Conservation (phyloP, 2,329 filamentous ascomycete genomes). For the Trichoderma sp. region DNA sequence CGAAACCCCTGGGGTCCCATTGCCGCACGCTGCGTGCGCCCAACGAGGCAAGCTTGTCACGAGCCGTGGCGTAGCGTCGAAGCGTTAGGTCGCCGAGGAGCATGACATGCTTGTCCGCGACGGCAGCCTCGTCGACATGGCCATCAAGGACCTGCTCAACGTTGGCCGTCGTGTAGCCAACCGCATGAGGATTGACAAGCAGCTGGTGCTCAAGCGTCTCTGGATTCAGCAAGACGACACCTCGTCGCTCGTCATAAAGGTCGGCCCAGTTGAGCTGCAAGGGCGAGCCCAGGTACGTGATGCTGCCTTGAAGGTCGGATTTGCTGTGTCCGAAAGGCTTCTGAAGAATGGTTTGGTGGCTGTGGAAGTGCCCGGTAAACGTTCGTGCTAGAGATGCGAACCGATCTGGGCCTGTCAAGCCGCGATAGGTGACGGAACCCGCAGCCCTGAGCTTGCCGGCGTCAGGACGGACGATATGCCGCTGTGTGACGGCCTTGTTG, state of each 20-base stretch:
- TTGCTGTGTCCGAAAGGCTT: background rate
- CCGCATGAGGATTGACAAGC: conserved; percentile 31
- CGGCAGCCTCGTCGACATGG: background rate
- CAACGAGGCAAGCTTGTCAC: conserved; percentile 31
- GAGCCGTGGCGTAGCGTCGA: conserved; percentile 30
- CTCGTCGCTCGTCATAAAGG: conserved; percentile 32
- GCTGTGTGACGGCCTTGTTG: conserved; percentile 34
- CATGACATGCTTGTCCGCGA: conserved; percentile 32
- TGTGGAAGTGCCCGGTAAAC: conserved; percentile 34
- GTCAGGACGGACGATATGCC: conserved; percentile 11
- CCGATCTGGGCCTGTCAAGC: conserved; percentile 30
- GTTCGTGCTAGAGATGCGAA: conserved; percentile 33
- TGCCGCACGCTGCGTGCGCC: conserved; percentile 28
- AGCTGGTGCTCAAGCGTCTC: conserved; percentile 32
- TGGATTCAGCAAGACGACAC: conserved; percentile 31
- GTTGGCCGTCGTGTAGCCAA: conserved; percentile 29
- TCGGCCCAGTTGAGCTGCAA: conserved; percentile 32
- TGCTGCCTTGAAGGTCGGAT: conserved; percentile 27
- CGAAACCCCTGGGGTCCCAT: conserved; percentile 25
- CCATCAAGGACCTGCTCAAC: conserved; percentile 27
- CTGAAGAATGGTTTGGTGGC: conserved; percentile 32
- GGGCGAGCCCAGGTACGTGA: conserved; percentile 33
- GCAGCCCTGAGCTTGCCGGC: conserved; percentile 1
- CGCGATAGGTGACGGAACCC: conserved; percentile 27
- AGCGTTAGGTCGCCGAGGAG: conserved; percentile 27